phyloP scores from a whole-genome alignment of 768 basidiomycete species.

The Crucibulum laeve region DNA sequence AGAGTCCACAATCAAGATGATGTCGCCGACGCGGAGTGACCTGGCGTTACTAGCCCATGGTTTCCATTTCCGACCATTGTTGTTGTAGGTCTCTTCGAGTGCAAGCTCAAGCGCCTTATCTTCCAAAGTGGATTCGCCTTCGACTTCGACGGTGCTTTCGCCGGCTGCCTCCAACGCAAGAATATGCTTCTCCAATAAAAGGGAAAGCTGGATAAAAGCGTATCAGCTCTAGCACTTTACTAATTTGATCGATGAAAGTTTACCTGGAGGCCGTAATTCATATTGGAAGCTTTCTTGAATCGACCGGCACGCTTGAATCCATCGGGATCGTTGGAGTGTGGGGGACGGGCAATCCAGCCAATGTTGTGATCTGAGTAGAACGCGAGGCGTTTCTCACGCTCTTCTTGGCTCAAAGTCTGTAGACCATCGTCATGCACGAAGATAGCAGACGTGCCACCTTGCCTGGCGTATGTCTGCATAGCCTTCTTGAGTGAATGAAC shows the following conservation, averaged over 20 bases:
- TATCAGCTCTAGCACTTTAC: conserved; percentile 4
- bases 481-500: conserved; percentile 78
- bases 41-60: conserved; percentile 78
- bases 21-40: conserved; percentile 70
- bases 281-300: conserved; percentile 90
- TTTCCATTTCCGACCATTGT: conserved; percentile 53
- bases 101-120: conserved; percentile 72
- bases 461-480: conserved; percentile 90
- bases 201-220: conserved; percentile 44
- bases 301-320: conserved; percentile 81
- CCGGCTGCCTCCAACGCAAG: conserved; percentile 38
- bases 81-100: conserved; percentile 65
- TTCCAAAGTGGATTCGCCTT: conserved; percentile 48
- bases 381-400: conserved; percentile 59
- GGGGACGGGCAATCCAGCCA: conserved; percentile 80
- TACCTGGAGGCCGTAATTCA: conserved; percentile 71
- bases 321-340: conserved; percentile 53
- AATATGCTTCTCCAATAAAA: conserved; percentile 56
- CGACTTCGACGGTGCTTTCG: conserved; percentile 28
- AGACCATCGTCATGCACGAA: conserved; percentile 84
- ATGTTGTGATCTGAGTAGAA: conserved; percentile 79
- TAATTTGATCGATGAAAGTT: conserved; percentile 5
- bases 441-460: conserved; percentile 78
- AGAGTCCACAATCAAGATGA: conserved; percentile 81
- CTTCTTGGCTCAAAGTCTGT: conserved; percentile 58